Evolutionary conservation across 2,329 filamentous ascomycete genomes (phyloP).

Genomic region (Graphilbum sp.): DNA sequence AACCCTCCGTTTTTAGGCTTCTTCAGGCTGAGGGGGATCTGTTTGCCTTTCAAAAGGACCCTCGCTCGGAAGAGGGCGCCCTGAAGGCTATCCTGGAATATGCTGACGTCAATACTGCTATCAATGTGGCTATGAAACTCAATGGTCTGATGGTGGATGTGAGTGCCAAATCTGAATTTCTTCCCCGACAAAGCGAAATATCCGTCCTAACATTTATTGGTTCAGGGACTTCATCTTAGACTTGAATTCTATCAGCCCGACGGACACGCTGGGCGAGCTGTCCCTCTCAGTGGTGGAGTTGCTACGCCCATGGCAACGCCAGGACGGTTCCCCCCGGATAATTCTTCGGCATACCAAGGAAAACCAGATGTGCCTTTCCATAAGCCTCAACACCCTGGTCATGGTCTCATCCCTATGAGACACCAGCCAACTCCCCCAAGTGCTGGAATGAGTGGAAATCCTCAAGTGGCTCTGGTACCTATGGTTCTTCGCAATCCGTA

Average conservation of each 20-base stretch:
- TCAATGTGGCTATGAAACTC: slow-evolving; percentile 22
- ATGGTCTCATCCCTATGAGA: slow-evolving; percentile 2
- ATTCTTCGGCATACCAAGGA: slow-evolving; percentile 1
- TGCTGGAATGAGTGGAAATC: slow-evolving; percentile 13
- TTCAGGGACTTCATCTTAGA: slow-evolving; percentile 8
- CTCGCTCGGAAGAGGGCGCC: slow-evolving; percentile 23
- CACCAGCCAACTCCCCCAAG: slow-evolving; percentile 6
- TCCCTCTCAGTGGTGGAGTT: slow-evolving; percentile 3
- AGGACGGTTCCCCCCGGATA: slow-evolving; percentile 5
- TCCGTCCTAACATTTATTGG: background rate
- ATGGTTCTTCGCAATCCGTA: slow-evolving; percentile 18
- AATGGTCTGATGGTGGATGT: slow-evolving; percentile 22
- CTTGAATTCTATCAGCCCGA: slow-evolving; percentile 7
- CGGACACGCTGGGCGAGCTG: slow-evolving; percentile 2
- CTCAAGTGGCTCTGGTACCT: slow-evolving; percentile 20
- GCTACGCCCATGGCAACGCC: slow-evolving; percentile 10
- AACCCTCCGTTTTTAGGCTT: slow-evolving; percentile 22
- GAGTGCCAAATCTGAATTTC: slow-evolving; percentile 9
- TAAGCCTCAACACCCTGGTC: slow-evolving; percentile 1
- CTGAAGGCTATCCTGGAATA: slow-evolving; percentile 36
- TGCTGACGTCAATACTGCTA: slow-evolving; percentile 28
- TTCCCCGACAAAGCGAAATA: background rate
- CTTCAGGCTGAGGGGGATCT: slow-evolving; percentile 32
- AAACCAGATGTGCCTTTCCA: background rate
- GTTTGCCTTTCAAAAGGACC: slow-evolving; percentile 30